Conservation (phyloP, 306 rosid species). For the Dryas drummondii region DNA sequence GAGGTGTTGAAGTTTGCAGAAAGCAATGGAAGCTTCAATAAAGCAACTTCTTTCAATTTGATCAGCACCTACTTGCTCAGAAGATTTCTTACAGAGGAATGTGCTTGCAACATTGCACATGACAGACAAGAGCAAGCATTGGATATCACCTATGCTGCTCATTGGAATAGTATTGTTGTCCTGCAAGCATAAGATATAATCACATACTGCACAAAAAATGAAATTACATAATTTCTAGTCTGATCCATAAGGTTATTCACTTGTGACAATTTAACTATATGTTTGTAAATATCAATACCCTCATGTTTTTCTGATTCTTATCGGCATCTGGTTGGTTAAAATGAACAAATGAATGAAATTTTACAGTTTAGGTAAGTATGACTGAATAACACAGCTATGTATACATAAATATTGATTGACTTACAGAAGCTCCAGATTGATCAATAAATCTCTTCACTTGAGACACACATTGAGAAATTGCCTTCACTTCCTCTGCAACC, state of each 20-base stretch:
- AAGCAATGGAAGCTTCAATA: constrained; percentile 72
- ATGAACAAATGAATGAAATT: not conserved
- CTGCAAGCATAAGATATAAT: constrained; percentile 46
- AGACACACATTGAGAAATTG: constrained; percentile 74
- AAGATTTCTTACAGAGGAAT: constrained; percentile 54
- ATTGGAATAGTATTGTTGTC: constrained; percentile 44
- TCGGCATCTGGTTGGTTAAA: not conserved
- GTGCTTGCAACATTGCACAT: constrained; percentile 66
- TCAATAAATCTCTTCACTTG: constrained; percentile 75
- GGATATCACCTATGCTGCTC: constrained; percentile 67
- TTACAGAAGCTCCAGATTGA: constrained; percentile 54
- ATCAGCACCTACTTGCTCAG: constrained; percentile 48
- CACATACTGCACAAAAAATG: not conserved
- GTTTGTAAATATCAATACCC: not conserved
- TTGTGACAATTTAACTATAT: not conserved
- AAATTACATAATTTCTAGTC: constrained; percentile 11
- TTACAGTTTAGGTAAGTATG: constrained; percentile 17
- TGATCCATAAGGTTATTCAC: constrained; percentile 1
- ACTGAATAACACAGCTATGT: constrained; percentile 22
- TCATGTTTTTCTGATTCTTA: not conserved
- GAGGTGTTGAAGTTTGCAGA: constrained; percentile 97
- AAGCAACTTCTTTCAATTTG: constrained; percentile 74
- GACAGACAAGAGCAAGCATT: constrained; percentile 72
- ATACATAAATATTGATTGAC: constrained; percentile 31
- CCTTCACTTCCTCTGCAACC: constrained; percentile 84